phyloP scores from a whole-genome alignment of 2,329 filamentous ascomycete genomes.

The Pseudocercospora ulei region DNA sequence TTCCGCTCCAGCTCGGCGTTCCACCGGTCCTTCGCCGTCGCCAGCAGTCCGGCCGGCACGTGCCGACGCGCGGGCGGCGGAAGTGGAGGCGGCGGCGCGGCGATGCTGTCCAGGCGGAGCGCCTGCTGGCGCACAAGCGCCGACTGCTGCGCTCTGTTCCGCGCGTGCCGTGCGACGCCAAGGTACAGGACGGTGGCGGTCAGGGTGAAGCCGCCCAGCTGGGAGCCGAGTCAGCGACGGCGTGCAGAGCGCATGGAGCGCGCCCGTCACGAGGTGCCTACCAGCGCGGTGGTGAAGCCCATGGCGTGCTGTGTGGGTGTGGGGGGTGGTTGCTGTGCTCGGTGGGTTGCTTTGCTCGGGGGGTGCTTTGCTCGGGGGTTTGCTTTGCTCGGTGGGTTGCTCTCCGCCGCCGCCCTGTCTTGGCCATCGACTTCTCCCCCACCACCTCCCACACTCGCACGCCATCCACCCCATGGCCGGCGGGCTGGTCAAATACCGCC shows the following conservation, averaged over 20 bases:
- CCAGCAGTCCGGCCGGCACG: constrained; percentile 37
- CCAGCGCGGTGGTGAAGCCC: constrained; percentile 47
- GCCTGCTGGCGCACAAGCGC: constrained; percentile 42
- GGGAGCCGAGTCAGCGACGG: constrained; percentile 8
- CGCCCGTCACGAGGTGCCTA: too few species aligned
- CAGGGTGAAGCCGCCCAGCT: constrained; percentile 46
- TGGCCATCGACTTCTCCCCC: constrained; percentile 6
- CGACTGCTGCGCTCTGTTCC: constrained; percentile 41
- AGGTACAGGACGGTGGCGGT: constrained; percentile 41
- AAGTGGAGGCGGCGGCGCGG: constrained; percentile 38
- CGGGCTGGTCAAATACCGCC: constrained; percentile 75
- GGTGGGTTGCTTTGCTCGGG: background rate
- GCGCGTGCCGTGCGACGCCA: constrained; percentile 38
- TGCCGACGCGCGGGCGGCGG: constrained; percentile 36
- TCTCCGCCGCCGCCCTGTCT: background rate
- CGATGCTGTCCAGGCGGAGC: constrained; percentile 38
- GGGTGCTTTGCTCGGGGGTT: too few species aligned
- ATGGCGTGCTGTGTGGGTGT: constrained; percentile 8
- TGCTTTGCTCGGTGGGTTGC: constrained; percentile 1
- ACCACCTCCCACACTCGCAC: background rate
- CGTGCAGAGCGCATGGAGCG: too few species aligned
- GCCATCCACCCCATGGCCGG: constrained; percentile 60
- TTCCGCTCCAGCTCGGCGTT: constrained; percentile 41
- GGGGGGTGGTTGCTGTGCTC: constrained; percentile 7
- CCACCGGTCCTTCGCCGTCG: constrained; percentile 45